phyloP scores from a whole-genome alignment of 176 grass and related monocot species.

The Hyparrhenia diplandra region DNA sequence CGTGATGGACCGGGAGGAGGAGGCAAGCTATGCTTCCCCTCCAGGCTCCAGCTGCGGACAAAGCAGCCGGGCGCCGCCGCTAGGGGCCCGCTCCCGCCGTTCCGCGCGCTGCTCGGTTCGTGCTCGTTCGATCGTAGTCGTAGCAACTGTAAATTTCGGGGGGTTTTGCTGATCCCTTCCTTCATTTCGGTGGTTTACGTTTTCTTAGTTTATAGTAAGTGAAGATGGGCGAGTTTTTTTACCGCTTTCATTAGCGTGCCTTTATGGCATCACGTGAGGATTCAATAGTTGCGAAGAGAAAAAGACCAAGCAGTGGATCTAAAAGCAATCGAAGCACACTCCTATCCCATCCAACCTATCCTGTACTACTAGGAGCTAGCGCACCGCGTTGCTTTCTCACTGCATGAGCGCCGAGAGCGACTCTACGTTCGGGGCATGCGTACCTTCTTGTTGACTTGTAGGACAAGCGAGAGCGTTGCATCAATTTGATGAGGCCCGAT shows the following conservation, averaged over 20 bases:
- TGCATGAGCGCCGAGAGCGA: conserved; percentile 9
- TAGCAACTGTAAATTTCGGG: neutral
- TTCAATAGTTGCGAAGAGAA: too few relatives aligned
- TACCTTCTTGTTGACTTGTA: conserved; percentile 14
- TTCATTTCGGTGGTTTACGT: neutral
- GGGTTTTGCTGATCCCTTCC: neutral
- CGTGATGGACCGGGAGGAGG: conserved; percentile 41
- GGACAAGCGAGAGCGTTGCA: neutral
- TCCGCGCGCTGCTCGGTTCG: neutral
- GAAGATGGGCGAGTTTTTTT: neutral
- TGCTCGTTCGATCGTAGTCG: too few relatives aligned
- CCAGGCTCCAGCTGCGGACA: neutral
- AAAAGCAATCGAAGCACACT: too few relatives aligned
- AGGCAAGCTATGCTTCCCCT: conserved; percentile 33
- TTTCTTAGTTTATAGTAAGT: neutral
- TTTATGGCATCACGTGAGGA: neutral
- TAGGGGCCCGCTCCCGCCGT: neutral
- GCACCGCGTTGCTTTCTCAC: neutral
- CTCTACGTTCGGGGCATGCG: conserved; percentile 3
- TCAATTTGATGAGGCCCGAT: neutral
- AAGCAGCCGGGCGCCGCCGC: neutral
- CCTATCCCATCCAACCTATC: neutral
- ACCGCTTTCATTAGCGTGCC: neutral
- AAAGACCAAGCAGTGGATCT: neutral
- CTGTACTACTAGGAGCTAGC: neutral